Base-by-base conservation (phyloP, 176 grass and related monocot species). In the Areca catechu region DNA sequence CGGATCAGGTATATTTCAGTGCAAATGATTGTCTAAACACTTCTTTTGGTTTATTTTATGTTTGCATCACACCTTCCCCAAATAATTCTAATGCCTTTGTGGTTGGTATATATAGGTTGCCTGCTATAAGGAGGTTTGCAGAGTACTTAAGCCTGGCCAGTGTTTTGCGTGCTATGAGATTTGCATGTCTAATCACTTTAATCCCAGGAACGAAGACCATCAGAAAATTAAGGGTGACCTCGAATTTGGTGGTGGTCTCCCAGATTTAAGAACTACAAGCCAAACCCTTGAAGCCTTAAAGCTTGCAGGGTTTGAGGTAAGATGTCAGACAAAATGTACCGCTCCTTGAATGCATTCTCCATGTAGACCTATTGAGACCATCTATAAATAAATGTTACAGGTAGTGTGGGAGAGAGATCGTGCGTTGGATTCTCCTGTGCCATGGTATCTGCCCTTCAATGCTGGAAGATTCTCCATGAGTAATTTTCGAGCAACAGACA, bases 221-320 rank as follows among this genome's bases (percentile, higher is more conserved):
- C 17, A 20, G 9, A 54, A 20, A 19, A 9, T 7, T 19, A 54
- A 54, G 52, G 52, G 18, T 20, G 20, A 54, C 2, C 1, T 54
- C 9, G 52, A 54, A 16, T 5, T 54, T 19, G 52, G 52, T 9
- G 10, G 10, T 21, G 52, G 52, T 7, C 18, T 54, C 20, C 52
- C 52, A 2, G 52, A 54, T 16, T 20, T 54, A 7, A 21, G 52
- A 7, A 54, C 52, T 7, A 54, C 52, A 19, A 9, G 4, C 10
- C 52, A 54, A 54, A 21, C 19, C 10, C 52, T 54, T 54, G 52
- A 54, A 54, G 52, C 52, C 4, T 19, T 54, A 20, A 54, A 21
- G 20, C 52, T 54, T 19, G 52, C 52, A 12, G 52, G 52, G 19
- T 54, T n/a, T 54, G 53, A 54, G 19, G 53, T 54, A 54, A 54